Conservation (phyloP, 1,284 basidiomycete genomes). For the Melampsora medusae region DNA sequence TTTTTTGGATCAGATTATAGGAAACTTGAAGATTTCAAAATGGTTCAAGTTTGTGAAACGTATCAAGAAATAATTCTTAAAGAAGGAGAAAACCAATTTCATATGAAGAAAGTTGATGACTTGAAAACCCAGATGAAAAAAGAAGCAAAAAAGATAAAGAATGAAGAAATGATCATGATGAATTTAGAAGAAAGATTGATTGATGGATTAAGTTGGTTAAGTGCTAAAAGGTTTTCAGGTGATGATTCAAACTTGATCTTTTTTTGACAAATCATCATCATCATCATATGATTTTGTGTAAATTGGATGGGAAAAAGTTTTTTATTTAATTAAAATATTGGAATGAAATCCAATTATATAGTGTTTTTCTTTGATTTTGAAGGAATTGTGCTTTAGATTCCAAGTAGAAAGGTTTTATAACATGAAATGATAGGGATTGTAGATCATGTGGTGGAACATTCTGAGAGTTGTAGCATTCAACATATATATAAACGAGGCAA, state of each 20-base stretch:
- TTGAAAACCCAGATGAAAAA: not conserved
- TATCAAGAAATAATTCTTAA: not conserved
- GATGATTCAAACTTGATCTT: too few relatives aligned
- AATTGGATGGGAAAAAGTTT: not conserved
- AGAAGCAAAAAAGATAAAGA: not conserved
- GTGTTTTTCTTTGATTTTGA: not conserved
- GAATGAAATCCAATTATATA: not conserved
- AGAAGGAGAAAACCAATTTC: not conserved
- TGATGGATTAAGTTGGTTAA: not conserved
- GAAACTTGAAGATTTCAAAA: conserved; percentile 1
- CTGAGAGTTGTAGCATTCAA: too few relatives aligned
- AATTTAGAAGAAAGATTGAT: not conserved
- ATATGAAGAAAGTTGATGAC: not conserved
- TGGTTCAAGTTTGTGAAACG: not conserved
- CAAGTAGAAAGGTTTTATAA: too few relatives aligned
- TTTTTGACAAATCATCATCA: too few relatives aligned
- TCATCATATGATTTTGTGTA: too few relatives aligned
- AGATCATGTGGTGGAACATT: too few relatives aligned
- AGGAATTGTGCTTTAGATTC: not conserved
- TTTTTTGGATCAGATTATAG: not conserved
- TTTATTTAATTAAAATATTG: not conserved
- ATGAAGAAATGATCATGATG: not conserved
- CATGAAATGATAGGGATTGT: too few relatives aligned
- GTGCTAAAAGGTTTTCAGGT: not conserved
- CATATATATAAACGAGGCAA: too few relatives aligned